Base-by-base conservation (phyloP, 441 rosid species). In the Caryocar brasiliense region DNA sequence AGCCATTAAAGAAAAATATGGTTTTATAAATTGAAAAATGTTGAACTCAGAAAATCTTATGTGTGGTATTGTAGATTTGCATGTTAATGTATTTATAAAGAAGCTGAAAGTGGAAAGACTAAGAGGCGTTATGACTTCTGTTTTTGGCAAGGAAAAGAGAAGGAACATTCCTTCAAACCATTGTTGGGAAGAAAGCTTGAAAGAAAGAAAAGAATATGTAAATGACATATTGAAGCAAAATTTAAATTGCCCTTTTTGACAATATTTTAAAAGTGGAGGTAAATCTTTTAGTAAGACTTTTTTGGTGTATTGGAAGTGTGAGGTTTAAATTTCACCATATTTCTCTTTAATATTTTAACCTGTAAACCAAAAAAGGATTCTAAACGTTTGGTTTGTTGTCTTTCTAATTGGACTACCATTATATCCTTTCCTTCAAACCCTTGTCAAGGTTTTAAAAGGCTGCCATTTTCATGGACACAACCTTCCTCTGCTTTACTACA, bases 191-290 rank as follows among this genome's bases (percentile, higher is more conserved):
- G 61, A 46, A 47, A 41, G 50, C 20, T 47, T 52, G 39, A 35
- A 35, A 28, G 45, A 57, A 68, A 61, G 75, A 49, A 75, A 75
- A 50, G 74, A 54, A 71, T 64, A 47, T 44, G 28, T 28, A 23
- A 28, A 27, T 41, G 46, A 37, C 2, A 21, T n/a, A n/a, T n/a
- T n/a, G 32, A 48, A 51, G 56, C 39, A 24, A 54, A n/a, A 45
- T 28, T 29, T 46, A 35, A 70, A 39, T 67, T 56, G 6, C 29
- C 54, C 38, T 30, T 54, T 51, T 36, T 38, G 17, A 6, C 18
- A 45, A 17, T 24, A 37, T 49, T 47, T 46, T 25, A 24, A 42
- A 58, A 25, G 32, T 51, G 47, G 53, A 58, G 64, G 62, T 50
- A 55, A 70, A 59, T 60, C 50, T 58, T 44, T 54, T 59, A 15